Base-by-base conservation (phyloP, 805 yeast species). In the Zygotorulaspora chibaensis region DNA sequence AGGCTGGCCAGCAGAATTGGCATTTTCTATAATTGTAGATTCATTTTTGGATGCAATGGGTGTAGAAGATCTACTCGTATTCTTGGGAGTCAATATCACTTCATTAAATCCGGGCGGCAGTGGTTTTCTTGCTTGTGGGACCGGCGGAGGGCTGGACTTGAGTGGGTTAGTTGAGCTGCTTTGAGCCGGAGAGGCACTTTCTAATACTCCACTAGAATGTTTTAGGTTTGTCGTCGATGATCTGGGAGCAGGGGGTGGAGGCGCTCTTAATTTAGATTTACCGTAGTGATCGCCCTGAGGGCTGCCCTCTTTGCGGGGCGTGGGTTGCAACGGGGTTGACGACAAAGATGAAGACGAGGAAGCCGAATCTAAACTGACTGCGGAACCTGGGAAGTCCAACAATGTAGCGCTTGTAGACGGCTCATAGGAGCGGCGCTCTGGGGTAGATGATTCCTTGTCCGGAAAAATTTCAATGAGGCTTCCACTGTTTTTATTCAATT, bases 31-130 rank as follows among this genome's bases (percentile, higher is more conserved):
- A 11, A 59, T 42, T 15, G 61, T 57, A 9, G 57, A 50, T 35
- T 50, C 35, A 41, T 39, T 37, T 49, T 48, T 27, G 46, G 53
- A 33, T 56, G 58, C 11, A 54, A 45, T 2, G 3, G 52, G 49
- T 7, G 52, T 42, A 15, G 30, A 35, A 10, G 52, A 42, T 29
- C 58, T 49, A 13, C 59, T 54, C 13, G 55, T 65, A 16, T n/a
- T 33, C 48, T 54, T 67, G 20, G 73, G 73, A 3, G 65, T 62
- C 36, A 70, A 47, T 7, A 70, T 51, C 3, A 58, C 30, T 18
- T 60, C 67, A 27, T 61, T 57, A 37, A 62, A 68, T 0, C 73
- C 73, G 7, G 73, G 74, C 25, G 73, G 73, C 4, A 67, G 56
- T 12, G 57, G 43, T 41, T 61, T 65, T 36, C 69, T 57, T 16